These are phyloP conservation scores for Centrapalus pauciflorus DNA, from an alignment of 129 eudicot genomes.

Conservation along the genomic window DNA sequence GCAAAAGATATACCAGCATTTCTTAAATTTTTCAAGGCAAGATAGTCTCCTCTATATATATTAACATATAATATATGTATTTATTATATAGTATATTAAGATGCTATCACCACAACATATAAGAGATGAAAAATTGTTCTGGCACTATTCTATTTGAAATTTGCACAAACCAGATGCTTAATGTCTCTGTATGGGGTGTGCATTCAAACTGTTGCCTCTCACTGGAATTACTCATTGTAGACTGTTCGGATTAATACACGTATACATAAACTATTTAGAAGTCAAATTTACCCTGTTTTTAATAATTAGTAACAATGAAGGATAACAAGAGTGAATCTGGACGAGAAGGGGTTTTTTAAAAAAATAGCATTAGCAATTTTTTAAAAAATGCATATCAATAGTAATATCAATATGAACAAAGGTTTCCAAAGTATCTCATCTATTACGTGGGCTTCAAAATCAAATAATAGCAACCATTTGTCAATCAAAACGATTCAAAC, in stretches of 20 bases:
- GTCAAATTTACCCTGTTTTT: not conserved
- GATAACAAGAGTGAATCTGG: not conserved
- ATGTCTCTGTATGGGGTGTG: not conserved
- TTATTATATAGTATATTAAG: not conserved
- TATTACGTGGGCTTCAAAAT: no score
- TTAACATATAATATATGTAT: no score
- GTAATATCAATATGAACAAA: no score
- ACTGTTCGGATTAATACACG: not conserved
- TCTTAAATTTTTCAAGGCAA: slow-evolving; percentile 65
- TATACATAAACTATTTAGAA: not conserved
- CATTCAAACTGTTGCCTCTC: not conserved
- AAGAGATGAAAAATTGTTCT: not conserved
- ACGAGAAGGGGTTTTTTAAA: not conserved
- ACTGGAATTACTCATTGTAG: not conserved
- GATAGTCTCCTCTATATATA: slow-evolving; percentile 12
- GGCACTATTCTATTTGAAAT: not conserved
- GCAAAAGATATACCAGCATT: slow-evolving; percentile 74
- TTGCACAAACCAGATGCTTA: not conserved
- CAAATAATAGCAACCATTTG: no score
- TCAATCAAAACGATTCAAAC: no score
- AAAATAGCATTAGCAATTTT: no score
- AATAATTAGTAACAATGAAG: no score
- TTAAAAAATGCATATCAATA: no score
- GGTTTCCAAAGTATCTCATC: no score
- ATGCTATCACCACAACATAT: not conserved